phyloP scores from a whole-genome alignment of 2,329 filamentous ascomycete genomes.

The Corinectria fuckeliana region DNA sequence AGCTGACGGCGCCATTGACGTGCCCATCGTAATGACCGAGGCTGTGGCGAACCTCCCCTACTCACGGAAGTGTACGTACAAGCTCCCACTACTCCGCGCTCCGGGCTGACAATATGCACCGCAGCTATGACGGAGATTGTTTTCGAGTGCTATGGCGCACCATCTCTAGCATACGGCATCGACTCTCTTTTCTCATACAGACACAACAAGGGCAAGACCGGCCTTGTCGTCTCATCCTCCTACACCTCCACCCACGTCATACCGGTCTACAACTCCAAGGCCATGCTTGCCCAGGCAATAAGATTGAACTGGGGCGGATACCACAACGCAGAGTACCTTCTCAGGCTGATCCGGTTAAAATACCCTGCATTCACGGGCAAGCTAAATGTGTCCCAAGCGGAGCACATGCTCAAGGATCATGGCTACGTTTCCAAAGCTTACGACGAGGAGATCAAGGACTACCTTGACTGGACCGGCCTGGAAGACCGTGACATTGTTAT shows the following conservation, averaged over 20 bases:
- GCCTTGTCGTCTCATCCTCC: slow-evolving; percentile 88
- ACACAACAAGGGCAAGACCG: slow-evolving; percentile 87
- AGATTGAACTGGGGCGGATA: slow-evolving; percentile 94
- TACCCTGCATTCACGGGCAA: slow-evolving; percentile 90
- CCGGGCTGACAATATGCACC: slow-evolving; percentile 27
- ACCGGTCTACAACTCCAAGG: slow-evolving; percentile 86
- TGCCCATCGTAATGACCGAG: slow-evolving; percentile 95
- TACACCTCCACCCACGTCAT: slow-evolving; percentile 96
- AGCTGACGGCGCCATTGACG: slow-evolving; percentile 74
- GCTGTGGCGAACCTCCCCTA: slow-evolving; percentile 91
- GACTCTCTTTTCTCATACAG: slow-evolving; percentile 96
- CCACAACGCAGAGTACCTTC: slow-evolving; percentile 87
- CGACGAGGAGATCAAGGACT: slow-evolving; percentile 75
- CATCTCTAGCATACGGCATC: slow-evolving; percentile 90
- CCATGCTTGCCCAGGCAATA: slow-evolving; percentile 83
- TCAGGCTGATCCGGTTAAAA: slow-evolving; percentile 88
- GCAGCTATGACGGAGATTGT: slow-evolving; percentile 95
- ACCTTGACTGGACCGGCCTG: slow-evolving; percentile 89
- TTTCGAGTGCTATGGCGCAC: slow-evolving; percentile 93
- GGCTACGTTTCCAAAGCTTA: slow-evolving; percentile 90
- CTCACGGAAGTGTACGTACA: slow-evolving; percentile 76
- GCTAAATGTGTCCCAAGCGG: slow-evolving; percentile 83
- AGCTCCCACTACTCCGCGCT: neutral
- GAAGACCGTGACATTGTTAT: slow-evolving; percentile 89
- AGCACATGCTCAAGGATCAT: slow-evolving; percentile 85